These are phyloP conservation scores for Hypoxylon sp. DNA, from an alignment of 2,329 filamentous ascomycete genomes.

Conservation along the genomic window DNA sequence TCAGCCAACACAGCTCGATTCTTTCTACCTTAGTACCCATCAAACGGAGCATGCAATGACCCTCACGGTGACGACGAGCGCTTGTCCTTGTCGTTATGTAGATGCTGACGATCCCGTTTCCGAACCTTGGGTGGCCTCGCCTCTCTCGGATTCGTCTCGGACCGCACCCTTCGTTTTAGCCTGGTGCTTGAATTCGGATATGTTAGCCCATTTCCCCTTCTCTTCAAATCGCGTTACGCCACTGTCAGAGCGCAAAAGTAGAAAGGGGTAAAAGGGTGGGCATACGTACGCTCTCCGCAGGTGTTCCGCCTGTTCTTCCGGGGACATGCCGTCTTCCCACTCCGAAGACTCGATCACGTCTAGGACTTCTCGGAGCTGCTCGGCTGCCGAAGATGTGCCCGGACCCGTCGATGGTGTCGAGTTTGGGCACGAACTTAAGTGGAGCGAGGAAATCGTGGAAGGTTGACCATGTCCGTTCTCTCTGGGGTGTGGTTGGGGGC, in stretches of 20 bases:
- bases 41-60: not conserved
- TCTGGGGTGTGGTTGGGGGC: not conserved
- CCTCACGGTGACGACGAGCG: constrained; percentile 8
- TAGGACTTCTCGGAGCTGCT: constrained; percentile 26
- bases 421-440: constrained; percentile 10
- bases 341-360: constrained; percentile 23
- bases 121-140: constrained; percentile 32
- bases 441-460: constrained; percentile 25
- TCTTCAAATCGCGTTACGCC: not conserved
- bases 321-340: constrained; percentile 28
- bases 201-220: constrained; percentile 14
- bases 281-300: constrained; percentile 39
- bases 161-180: constrained; percentile 43
- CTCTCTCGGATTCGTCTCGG: constrained; percentile 40
- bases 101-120: constrained; percentile 22
- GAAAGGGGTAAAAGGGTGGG: not conserved
- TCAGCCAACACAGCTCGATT: no score
- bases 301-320: constrained; percentile 37
- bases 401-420: not conserved
- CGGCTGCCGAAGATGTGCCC: constrained; percentile 18
- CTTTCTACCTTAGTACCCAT: not conserved
- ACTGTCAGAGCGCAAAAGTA: not conserved
- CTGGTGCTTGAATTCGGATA: constrained; percentile 34
- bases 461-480: constrained; percentile 10
- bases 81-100: constrained; percentile 10